phyloP scores from a whole-genome alignment of 768 basidiomycete species.

The Boletus fagicola region DNA sequence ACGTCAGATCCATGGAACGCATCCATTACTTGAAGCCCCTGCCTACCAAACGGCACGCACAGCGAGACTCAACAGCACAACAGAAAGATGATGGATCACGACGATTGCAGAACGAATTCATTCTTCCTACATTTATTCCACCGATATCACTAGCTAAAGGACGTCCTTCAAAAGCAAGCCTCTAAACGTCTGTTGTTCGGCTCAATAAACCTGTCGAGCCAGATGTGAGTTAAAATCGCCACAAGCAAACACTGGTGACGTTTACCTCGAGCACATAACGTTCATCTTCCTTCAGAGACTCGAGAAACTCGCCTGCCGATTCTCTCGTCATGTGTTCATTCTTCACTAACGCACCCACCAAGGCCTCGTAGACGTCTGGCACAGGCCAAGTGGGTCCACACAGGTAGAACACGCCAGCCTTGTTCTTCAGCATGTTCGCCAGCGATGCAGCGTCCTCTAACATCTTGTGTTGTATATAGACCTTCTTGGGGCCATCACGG shows the following conservation, averaged over 20 bases:
- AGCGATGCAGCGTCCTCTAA: conserved; percentile 79
- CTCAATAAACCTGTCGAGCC: conserved; percentile 27
- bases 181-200: neutral
- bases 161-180: neutral
- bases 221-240: neutral
- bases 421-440: conserved; percentile 68
- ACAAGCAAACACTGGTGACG: neutral
- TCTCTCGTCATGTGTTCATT: conserved; percentile 63
- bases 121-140: neutral
- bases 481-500: conserved; percentile 86
- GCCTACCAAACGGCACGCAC: neutral
- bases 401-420: conserved; percentile 86
- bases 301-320: conserved; percentile 77
- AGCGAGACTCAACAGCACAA: neutral
- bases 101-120: neutral
- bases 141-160: neutral
- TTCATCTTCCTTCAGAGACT: conserved; percentile 92
- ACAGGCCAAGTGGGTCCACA: conserved; percentile 99
- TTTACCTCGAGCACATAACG: conserved; percentile 90
- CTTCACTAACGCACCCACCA: conserved; percentile 76
- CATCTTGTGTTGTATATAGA: conserved; percentile 99
- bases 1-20: neutral
- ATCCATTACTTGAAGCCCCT: neutral
- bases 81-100: too few species aligned
- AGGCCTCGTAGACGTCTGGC: conserved; percentile 92